phyloP scores from a whole-genome alignment of 768 basidiomycete genomes.

The Lyophyllum decastes region DNA sequence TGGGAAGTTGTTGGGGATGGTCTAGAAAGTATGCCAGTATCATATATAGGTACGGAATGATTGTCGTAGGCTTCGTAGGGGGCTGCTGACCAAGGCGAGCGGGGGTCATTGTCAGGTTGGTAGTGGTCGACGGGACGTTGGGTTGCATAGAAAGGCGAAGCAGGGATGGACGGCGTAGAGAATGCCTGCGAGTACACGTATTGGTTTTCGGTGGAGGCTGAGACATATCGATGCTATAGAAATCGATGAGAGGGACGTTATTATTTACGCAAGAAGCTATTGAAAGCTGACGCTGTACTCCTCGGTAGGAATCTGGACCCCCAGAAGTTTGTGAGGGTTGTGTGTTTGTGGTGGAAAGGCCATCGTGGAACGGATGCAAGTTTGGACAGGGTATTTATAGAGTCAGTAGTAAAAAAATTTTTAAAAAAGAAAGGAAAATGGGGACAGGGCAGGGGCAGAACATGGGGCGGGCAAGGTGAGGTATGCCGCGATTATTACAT shows the following conservation, averaged over 20 bases:
- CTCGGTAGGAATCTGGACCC: not conserved
- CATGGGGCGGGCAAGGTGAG: not conserved
- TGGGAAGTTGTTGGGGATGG: conserved; percentile 14
- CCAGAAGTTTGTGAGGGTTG: not conserved
- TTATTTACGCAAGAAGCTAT: too few species aligned
- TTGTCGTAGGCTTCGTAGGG: not conserved
- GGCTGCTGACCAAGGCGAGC: not conserved
- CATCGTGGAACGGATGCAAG: not conserved
- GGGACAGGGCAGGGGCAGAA: not conserved
- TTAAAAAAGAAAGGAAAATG: not conserved
- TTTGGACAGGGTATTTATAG: conserved; percentile 1
- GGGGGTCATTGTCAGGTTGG: not conserved
- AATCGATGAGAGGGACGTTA: not conserved
- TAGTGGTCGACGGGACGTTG: not conserved
- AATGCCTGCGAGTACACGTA: not conserved
- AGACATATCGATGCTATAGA: not conserved
- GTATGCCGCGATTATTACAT: conserved; percentile 18
- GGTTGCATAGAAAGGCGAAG: not conserved
- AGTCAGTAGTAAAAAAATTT: too few species aligned
- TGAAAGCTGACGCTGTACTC: not conserved
- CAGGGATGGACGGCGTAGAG: not conserved
- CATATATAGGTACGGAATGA: not conserved
- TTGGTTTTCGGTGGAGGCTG: not conserved
- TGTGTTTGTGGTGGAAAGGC: not conserved
- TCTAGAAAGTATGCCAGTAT: conserved; percentile 15